Base-by-base conservation (phyloP, 1,284 basidiomycete species). In the Tilletia caries region DNA sequence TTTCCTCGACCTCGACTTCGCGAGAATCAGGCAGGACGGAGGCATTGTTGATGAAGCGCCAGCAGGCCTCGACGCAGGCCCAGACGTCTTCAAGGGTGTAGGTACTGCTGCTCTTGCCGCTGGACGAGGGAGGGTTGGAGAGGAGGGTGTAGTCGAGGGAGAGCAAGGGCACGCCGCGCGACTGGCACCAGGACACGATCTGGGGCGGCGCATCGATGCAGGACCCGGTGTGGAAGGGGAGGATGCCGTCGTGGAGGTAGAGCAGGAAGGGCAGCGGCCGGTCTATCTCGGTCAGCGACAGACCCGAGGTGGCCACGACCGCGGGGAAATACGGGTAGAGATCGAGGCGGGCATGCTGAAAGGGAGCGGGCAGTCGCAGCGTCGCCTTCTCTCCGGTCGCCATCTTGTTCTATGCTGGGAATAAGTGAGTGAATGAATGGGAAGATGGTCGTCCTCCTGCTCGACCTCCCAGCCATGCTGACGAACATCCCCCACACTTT, bases 101-200 rank as follows among this genome's bases (percentile, higher is more conserved):
- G 20, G 52, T 25, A 23, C 58, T 33, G 29, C 29, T 34, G 10
- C 4, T 20, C 58, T 13, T 12, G 6, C 29, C 27, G 3, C n/a
- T 25, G 20, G 46, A n/a, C 52, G 52, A 25, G 1, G 58, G 32
- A 2, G 32, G 32, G 3, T 13, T 62, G 58, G 58, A 62, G 32
- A 62, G 58, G 32, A 62, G 58, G 6, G 58, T 62, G 33, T 62
- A 62, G 58, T 62, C 58, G 58, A 62, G 58, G 32, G 6, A 34
- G 58, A 62, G 58, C 13, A 62, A n/a, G 29, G 58, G 58, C 18
- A 62, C 18, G 29, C 58, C 58, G 32, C 58, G 58, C 29, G 58
- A 33, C 32, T 37, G 27, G 33, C 58, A 62, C 58, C 32, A 62
- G 32, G 58, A 25, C 0, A 34, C 58, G 29, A 62, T 29, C 58